These are phyloP conservation scores for Claviceps digitariae DNA, from an alignment of 2,329 filamentous ascomycete species.

Conservation along the genomic window DNA sequence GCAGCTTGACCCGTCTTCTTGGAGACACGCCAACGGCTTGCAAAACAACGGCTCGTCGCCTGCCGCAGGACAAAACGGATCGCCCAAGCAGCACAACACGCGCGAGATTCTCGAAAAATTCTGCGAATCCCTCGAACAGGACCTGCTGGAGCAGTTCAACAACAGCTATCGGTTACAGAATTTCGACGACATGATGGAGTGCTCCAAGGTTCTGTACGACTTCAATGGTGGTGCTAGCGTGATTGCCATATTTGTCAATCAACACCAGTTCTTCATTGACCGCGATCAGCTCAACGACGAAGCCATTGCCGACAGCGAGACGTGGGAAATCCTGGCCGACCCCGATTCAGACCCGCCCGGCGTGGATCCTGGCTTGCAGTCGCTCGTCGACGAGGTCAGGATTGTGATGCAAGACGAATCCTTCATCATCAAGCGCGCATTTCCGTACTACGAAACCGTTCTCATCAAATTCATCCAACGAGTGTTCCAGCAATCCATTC, in stretches of 20 bases:
- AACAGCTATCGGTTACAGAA: constrained; percentile 91
- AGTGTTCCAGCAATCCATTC: constrained; percentile 95
- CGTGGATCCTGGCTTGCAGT: constrained; percentile 84
- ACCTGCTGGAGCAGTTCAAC: constrained; percentile 91
- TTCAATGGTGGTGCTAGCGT: constrained; percentile 95
- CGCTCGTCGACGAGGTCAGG: constrained; percentile 83
- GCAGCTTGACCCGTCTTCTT: constrained; percentile 66
- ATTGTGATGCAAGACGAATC: constrained; percentile 96
- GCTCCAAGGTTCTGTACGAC: constrained; percentile 82
- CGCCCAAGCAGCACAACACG: constrained; percentile 46
- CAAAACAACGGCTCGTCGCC: constrained; percentile 35
- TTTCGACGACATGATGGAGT: constrained; percentile 97
- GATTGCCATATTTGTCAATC: constrained; percentile 92
- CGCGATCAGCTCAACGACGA: constrained; percentile 84
- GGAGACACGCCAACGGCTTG: constrained; percentile 48
- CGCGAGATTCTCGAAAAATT: constrained; percentile 93
- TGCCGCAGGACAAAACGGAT: constrained; percentile 30
- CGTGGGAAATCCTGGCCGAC: constrained; percentile 86
- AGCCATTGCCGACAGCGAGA: constrained; percentile 58
- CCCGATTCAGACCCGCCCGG: constrained; percentile 85
- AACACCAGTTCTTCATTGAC: constrained; percentile 99
- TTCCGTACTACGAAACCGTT: constrained; percentile 92
- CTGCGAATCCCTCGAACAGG: constrained; percentile 87
- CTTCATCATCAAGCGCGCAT: constrained; percentile 89
- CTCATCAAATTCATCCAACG: constrained; percentile 86